phyloP scores from a whole-genome alignment of 768 basidiomycete species.

The Exidia glandulosa region DNA sequence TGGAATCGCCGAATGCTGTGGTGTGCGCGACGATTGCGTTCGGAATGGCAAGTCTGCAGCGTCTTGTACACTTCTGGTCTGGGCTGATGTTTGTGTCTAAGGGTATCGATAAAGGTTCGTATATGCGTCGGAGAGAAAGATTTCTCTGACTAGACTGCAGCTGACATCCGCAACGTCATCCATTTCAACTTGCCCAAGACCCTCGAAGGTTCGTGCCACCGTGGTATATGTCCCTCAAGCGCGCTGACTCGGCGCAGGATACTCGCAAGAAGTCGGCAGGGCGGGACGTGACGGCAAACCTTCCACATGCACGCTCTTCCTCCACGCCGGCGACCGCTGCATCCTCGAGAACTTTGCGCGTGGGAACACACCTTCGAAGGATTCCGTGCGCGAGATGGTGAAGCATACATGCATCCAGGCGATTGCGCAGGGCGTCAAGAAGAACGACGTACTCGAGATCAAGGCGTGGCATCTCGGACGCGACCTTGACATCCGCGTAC shows the following conservation, averaged over 20 bases:
- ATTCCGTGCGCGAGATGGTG: conserved; percentile 11
- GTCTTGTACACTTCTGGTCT: neutral
- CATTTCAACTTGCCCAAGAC: conserved; percentile 36
- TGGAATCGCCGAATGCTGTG: conserved; percentile 27
- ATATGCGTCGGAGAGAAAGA: neutral
- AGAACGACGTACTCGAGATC: conserved; percentile 7
- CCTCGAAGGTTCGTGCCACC: conserved; percentile 24
- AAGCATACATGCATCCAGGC: conserved; percentile 9
- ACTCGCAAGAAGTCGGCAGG: conserved; percentile 35
- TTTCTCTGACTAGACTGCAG: conserved; percentile 25
- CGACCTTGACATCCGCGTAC: conserved; percentile 28
- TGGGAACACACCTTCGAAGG: conserved; percentile 34
- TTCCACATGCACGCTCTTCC: conserved; percentile 35
- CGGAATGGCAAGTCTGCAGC: conserved; percentile 26
- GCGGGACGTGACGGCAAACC: conserved; percentile 32
- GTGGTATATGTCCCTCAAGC: neutral
- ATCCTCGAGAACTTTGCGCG: conserved; percentile 37
- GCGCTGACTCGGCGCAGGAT: neutral
- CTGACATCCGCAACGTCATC: conserved; percentile 24
- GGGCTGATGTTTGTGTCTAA: neutral
- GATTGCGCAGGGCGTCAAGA: conserved; percentile 1
- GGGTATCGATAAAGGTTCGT: conserved; percentile 30
- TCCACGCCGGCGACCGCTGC: conserved; percentile 31
- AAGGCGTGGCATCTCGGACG: conserved; percentile 6
- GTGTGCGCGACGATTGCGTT: conserved; percentile 36